A percentile compares a stretch with the other conserved stretches of the same genome.
phyloP scores from a whole-genome alignment of 768 basidiomycete species.

The Melanogaster broomeanus region DNA sequence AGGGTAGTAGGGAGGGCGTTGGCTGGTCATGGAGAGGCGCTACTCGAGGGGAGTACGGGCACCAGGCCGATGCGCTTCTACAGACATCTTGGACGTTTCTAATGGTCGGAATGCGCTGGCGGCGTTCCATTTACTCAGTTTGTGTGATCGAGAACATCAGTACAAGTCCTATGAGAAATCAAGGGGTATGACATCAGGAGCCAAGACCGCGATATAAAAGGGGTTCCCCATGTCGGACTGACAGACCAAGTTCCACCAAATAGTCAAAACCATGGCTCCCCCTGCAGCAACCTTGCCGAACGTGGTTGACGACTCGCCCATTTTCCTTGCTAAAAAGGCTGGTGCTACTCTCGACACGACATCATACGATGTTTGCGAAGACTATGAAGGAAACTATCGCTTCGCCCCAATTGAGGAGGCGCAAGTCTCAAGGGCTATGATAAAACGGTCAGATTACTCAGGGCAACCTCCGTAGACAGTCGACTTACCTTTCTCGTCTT shows the following conservation, averaged over 20 bases:
- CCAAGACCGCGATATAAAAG: slow-evolving; percentile 3
- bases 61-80: no score
- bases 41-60: no score
- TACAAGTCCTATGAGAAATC: not conserved
- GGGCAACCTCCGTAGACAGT: not conserved
- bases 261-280: slow-evolving; percentile 36
- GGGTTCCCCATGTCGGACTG: not conserved
- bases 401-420: slow-evolving; percentile 79
- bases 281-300: slow-evolving; percentile 34
- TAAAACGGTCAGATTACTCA: slow-evolving; percentile 50
- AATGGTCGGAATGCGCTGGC: no score
- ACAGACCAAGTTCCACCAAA: not conserved
- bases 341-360: slow-evolving; percentile 4
- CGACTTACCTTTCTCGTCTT: slow-evolving; percentile 4
- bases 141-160: not conserved
- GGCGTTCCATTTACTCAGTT: not conserved
- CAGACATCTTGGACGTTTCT: no score
- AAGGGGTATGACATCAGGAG: not conserved
- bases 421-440: slow-evolving; percentile 77
- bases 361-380: slow-evolving; percentile 25
- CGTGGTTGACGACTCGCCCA: slow-evolving; percentile 19
- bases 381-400: slow-evolving; percentile 61
- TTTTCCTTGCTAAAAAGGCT: slow-evolving; percentile 26
- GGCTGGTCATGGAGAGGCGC: no score
- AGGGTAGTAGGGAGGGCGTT: no score